These are phyloP conservation scores for Candida cerambycidarum DNA, from an alignment of 805 yeast genomes.

Conservation along the genomic window DNA sequence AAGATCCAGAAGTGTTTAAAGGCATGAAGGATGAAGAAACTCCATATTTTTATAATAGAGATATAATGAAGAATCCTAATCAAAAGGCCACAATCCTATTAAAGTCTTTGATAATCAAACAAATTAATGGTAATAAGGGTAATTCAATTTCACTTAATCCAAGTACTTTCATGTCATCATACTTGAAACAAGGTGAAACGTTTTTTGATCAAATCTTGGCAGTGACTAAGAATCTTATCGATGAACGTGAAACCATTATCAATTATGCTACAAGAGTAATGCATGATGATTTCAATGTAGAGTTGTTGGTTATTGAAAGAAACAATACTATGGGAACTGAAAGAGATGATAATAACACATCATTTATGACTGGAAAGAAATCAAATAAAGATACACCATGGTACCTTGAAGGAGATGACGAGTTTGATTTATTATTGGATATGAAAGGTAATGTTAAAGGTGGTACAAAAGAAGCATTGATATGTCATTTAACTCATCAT, in stretches of 20 bases:
- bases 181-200: slow-evolving; percentile 36
- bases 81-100: slow-evolving; percentile 53
- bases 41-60: slow-evolving; percentile 40
- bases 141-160: slow-evolving; percentile 37
- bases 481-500: slow-evolving; percentile 80
- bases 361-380: slow-evolving; percentile 27
- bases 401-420: slow-evolving; percentile 70
- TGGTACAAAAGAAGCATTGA: slow-evolving; percentile 74
- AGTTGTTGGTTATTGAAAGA: slow-evolving; percentile 50
- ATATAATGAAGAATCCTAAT: slow-evolving; percentile 37
- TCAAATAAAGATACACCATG: slow-evolving; percentile 55
- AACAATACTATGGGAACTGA: slow-evolving; percentile 40
- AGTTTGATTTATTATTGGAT: slow-evolving; percentile 55
- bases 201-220: slow-evolving; percentile 34
- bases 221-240: slow-evolving; percentile 58
- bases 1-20: slow-evolving; percentile 73
- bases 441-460: slow-evolving; percentile 75
- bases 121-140: slow-evolving; percentile 37
- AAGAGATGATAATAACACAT: slow-evolving; percentile 25
- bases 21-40: slow-evolving; percentile 56
- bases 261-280: slow-evolving; percentile 76
- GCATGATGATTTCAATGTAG: slow-evolving; percentile 69
- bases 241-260: slow-evolving; percentile 66
- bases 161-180: slow-evolving; percentile 38
- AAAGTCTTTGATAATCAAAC: slow-evolving; percentile 45